Base-by-base conservation (phyloP, 148 eudicot species). In the Camellia sinensis region DNA sequence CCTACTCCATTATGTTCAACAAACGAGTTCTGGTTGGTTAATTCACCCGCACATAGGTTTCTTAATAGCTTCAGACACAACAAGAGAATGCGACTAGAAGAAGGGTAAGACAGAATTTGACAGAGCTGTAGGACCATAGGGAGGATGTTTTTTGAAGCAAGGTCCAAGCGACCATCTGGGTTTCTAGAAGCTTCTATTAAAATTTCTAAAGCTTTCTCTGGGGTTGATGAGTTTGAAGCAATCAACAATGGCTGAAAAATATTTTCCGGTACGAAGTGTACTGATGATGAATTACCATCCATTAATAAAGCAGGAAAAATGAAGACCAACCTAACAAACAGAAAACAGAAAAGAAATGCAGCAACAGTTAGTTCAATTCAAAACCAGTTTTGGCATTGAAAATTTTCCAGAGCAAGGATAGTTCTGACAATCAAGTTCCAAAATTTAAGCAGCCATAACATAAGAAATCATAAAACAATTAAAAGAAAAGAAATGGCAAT, bases 1-100 rank as follows among this genome's bases (percentile, higher is more conserved):
- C 70, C 77, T 76, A 87, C 91, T 62, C 99, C 98, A 65, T 88
- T 83, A 66, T 84, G 80, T 80, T 90, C 83, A 65, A 95, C 80
- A 81, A 93, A 92, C 74, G 65, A 81, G 79, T 88, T 67, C 82
- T 95, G 97, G 64, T 93, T 95, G 19, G 50, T 62, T 13, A 60
- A 41, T 64, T 92, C 98, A 21, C 97, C 97, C 0, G 97, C 98
- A 80, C 94, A 90, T 18, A 95, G 86, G 82, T 95, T 95, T 80
- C 98, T 93, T 4, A 95, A 86, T 29, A 95, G 90, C 80, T 92
- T 88, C 67, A 95, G 80, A 71, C 97, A 86, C 78, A 89, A 78
- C 21, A 86, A 80, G 18, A 85, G 90, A 67, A 85, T 88, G 14
- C 74, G 86, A 65, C 82, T 78, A 41, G 74, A 76, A 15, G 88